Evolutionary conservation across 129 eudicot species (phyloP).

Genomic region (Rutidosis leptorrhynchoides): DNA sequence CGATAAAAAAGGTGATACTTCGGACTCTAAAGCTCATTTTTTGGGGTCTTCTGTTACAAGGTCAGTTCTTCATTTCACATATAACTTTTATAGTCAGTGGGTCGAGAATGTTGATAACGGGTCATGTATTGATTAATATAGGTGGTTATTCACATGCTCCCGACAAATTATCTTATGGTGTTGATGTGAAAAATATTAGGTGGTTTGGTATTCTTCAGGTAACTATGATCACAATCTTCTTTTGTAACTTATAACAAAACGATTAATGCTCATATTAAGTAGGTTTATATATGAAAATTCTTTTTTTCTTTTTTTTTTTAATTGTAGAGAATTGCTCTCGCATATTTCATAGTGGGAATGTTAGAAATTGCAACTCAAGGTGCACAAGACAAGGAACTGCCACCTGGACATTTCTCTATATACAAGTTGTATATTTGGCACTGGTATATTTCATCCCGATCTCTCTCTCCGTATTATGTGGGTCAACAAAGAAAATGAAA

Average conservation of each 20-base stretch:
- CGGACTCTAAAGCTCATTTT: conserved; percentile 75
- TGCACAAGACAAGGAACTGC: conserved; percentile 32
- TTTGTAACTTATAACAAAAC: not conserved
- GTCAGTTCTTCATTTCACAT: conserved; percentile 35
- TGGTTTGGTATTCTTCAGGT: conserved; percentile 97
- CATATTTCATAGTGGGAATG: conserved; percentile 67
- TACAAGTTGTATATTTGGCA: conserved; percentile 68
- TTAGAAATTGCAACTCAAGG: conserved; percentile 58
- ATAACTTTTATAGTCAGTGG: not conserved
- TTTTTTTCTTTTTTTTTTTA: conserved; percentile 20
- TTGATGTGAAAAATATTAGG: conserved; percentile 66
- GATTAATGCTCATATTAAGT: not conserved
- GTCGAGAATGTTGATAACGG: too few species aligned
- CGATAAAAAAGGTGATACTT: conserved; percentile 60
- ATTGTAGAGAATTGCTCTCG: conserved; percentile 89
- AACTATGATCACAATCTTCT: conserved; percentile 14
- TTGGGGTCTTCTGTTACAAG: conserved; percentile 83
- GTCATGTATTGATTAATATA: conserved; percentile 26
- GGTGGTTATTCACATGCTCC: conserved; percentile 88
- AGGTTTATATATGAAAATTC: not conserved
- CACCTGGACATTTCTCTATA: conserved; percentile 44
- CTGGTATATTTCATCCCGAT: conserved; percentile 40
- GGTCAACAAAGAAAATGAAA: not conserved
- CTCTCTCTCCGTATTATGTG: too few species aligned
- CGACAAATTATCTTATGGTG: conserved; percentile 71